A percentile compares a stretch with the other conserved stretches of the same genome.
phyloP scores from a whole-genome alignment of 345 rosid genomes.

The Camelina hispida region DNA sequence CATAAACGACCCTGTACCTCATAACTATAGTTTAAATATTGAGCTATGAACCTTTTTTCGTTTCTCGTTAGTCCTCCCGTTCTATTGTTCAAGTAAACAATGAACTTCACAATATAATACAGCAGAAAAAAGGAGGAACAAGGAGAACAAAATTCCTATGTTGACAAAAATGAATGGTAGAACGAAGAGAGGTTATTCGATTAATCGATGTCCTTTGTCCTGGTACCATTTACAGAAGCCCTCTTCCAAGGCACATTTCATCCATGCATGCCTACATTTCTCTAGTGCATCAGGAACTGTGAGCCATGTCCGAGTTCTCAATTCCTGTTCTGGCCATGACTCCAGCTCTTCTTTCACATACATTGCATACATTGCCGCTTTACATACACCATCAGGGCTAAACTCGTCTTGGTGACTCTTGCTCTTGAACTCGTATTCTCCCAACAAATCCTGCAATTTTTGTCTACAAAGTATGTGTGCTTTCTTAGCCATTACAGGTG shows the following conservation, averaged over 20 bases:
- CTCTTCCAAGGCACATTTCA: constrained; percentile 69
- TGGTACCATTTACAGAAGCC: constrained; percentile 63
- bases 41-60: background rate
- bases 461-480: background rate
- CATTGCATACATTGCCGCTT: constrained; percentile 79
- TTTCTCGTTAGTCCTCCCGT: no score
- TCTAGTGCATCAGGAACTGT: constrained; percentile 58
- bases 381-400: constrained; percentile 86
- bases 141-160: background rate
- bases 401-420: constrained; percentile 81
- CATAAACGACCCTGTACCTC: background rate
- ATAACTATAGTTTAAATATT: background rate
- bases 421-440: constrained; percentile 75
- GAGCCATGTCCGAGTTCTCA: constrained; percentile 69
- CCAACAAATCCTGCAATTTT: constrained; percentile 59
- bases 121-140: no score
- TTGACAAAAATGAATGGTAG: constrained; percentile 6
- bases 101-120: no score
- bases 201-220: constrained; percentile 35
- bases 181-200: background rate
- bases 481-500: background rate
- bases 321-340: constrained; percentile 79
- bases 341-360: constrained; percentile 71
- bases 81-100: no score
- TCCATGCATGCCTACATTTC: constrained; percentile 79